phyloP scores from a whole-genome alignment of 75 land plant genomes.

The Cunninghamia lanceolata region DNA sequence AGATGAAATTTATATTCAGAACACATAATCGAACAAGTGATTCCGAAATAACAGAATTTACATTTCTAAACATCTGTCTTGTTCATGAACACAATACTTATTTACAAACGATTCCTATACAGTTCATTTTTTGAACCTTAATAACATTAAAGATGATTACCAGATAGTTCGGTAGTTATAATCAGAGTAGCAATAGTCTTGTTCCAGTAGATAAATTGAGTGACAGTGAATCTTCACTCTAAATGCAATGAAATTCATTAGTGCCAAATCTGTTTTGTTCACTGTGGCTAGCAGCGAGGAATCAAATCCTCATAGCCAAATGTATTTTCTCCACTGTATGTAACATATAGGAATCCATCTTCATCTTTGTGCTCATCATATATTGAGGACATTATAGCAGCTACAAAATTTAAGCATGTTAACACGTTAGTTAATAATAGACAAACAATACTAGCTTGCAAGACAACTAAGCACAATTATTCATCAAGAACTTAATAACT shows the following conservation, averaged over 20 bases:
- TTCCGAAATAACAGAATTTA: neutral
- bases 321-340: conserved; percentile 76
- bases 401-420: conserved; percentile 15
- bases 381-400: conserved; percentile 64
- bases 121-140: neutral
- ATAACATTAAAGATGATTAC: neutral
- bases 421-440: neutral
- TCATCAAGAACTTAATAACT: neutral
- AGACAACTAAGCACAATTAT: neutral
- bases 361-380: conserved; percentile 87
- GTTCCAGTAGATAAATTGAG: neutral
- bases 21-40: neutral
- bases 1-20: neutral
- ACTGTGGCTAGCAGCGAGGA: neutral
- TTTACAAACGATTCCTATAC: conserved; percentile 6
- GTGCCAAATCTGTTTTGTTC: neutral
- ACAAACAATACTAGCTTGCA: neutral
- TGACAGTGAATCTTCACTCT: neutral
- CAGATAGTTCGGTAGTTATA: neutral
- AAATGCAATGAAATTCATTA: neutral
- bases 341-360: conserved; percentile 76
- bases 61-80: neutral
- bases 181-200: neutral
- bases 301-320: conserved; percentile 23
- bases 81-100: neutral